phyloP scores from a whole-genome alignment of 2,329 filamentous ascomycete species.

The Aspergillus brasiliensis region DNA sequence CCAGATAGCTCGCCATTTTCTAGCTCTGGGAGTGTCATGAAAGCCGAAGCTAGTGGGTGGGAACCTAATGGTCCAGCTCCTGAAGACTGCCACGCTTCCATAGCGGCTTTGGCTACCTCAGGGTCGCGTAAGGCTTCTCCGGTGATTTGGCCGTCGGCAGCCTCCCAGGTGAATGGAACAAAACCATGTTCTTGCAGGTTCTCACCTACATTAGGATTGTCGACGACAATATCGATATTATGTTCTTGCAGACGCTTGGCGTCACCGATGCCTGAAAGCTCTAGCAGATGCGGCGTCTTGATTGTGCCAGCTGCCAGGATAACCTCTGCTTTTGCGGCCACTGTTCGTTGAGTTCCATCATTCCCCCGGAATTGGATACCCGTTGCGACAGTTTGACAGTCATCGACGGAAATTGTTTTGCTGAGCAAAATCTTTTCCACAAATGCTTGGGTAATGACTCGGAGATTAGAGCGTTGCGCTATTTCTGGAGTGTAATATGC shows the following conservation, averaged over 20 bases:
- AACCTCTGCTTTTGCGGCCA: constrained; percentile 51
- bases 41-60: constrained; percentile 21
- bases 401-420: constrained; percentile 19
- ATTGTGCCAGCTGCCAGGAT: constrained; percentile 62
- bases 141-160: constrained; percentile 27
- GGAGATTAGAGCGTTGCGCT: constrained; percentile 47
- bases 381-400: constrained; percentile 18
- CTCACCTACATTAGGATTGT: constrained; percentile 51
- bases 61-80: constrained; percentile 30
- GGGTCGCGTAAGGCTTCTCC: constrained; percentile 27
- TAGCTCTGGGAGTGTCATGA: constrained; percentile 21
- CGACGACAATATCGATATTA: constrained; percentile 46
- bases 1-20: constrained; percentile 6
- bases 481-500: constrained; percentile 30
- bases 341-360: constrained; percentile 27
- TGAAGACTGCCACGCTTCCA: constrained; percentile 27
- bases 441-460: constrained; percentile 50
- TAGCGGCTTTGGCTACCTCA: constrained; percentile 19
- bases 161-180: constrained; percentile 23
- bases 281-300: constrained; percentile 60
- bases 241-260: constrained; percentile 44
- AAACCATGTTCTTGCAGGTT: constrained; percentile 54
- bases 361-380: constrained; percentile 23
- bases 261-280: constrained; percentile 63
- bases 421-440: constrained; percentile 50